Base-by-base conservation (phyloP, 306 rosid species). In the Fragaria iinumae region DNA sequence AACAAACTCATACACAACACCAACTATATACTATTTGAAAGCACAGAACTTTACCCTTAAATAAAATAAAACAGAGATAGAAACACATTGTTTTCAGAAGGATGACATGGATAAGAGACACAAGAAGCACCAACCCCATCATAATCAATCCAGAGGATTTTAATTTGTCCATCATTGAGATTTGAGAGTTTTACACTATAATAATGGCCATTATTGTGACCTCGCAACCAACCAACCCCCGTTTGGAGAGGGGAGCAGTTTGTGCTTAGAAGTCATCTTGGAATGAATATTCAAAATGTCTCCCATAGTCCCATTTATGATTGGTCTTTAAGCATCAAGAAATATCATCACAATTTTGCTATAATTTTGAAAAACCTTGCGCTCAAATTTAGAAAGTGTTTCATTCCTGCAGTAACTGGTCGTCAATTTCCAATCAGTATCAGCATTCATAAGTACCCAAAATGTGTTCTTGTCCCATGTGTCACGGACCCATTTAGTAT, bases 261-360 rank as follows among this genome's bases (percentile, higher is more conserved):
- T 75, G 80, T 59, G 80, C 80, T 80, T 80, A 48, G 68, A 75
- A 75, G 83, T 69, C 65, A 80, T 48, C 56, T 60, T 25, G 59
- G 48, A 59, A 80, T 60, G 45, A 8, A 57, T 34, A 64, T 36
- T 45, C n/a, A 45, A 48, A 49, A 18, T 47, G 25, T 56, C n/a
- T 20, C 71, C 71, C 36, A 32, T 38, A 38, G 7, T 36, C 41
- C 41, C 36, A 57, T 25, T 67, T 48, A 69, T 29, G 72, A 71
- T 71, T 79, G 41, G 36, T 27, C 3, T 72, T 27, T 63, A 43
- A 39, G 76, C 67, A 69, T 63, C 38, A 20, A 71, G 27, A 60
- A 39, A 9, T 60, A 27, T 57, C 48, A 45, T 70, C 71, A 16
- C 52, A 18, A 47, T 47, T 78, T 11, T 57, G 36, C 36, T 3